Conservation (phyloP, 2,329 filamentous ascomycete species). For the Exophiala oligosperma region DNA sequence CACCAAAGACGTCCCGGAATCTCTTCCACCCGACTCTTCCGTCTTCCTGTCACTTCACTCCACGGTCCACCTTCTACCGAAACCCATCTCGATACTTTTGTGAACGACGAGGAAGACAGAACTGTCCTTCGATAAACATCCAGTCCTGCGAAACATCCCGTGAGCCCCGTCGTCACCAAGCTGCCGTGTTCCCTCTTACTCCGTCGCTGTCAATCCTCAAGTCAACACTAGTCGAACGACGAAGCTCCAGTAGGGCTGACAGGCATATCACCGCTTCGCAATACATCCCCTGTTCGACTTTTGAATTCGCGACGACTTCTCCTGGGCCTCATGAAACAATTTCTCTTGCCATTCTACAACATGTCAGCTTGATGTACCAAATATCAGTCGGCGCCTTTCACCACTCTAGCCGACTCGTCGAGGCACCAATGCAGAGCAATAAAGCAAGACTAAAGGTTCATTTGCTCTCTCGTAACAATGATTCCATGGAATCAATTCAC, state of each 20-base stretch:
- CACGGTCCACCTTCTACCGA: not conserved
- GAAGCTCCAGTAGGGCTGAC: constrained; percentile 19
- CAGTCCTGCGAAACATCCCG: not conserved
- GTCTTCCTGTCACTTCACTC: not conserved
- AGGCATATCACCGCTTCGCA: constrained; percentile 17
- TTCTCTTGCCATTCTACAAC: not conserved
- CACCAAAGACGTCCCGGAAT: not conserved
- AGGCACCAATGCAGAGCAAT: not conserved
- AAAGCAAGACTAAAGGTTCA: not conserved
- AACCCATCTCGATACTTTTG: too few relatives aligned
- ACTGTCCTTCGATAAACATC: too few relatives aligned
- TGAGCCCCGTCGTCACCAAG: not conserved
- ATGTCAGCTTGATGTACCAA: constrained; percentile 15
- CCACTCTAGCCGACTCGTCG: not conserved
- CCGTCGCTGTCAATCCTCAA: not conserved
- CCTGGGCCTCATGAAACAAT: not conserved
- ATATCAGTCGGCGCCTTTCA: constrained; percentile 1
- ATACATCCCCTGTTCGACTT: not conserved
- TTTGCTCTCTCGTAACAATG: constrained; percentile 11
- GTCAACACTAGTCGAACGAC: constrained; percentile 12
- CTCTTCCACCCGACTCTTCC: constrained; percentile 2
- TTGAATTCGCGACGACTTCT: not conserved
- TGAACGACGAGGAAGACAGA: too few relatives aligned
- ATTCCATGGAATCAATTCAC: constrained; percentile 20
- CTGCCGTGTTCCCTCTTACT: not conserved